Evolutionary conservation across 495 filamentous ascomycete species (phyloP).

Genomic region (Xylaria acuta): DNA sequence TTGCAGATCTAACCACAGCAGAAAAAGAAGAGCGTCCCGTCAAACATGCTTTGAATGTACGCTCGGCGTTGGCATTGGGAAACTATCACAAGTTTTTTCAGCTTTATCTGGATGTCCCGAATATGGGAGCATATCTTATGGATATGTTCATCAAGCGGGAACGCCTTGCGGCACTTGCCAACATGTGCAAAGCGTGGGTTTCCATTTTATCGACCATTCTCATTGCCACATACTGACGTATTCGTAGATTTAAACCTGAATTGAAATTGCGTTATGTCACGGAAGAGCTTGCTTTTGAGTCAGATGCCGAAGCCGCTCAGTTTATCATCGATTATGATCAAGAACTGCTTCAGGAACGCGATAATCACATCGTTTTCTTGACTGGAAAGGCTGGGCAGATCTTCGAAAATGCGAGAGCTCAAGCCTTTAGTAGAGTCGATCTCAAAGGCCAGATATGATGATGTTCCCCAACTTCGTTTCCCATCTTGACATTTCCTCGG

Average conservation of each 20-base stretch:
- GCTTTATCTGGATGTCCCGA: constrained; percentile 90
- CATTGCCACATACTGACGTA: constrained; percentile 43
- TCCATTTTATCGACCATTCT: neutral
- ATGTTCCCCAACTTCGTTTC: constrained; percentile 30
- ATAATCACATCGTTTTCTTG: constrained; percentile 74
- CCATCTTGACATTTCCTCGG: constrained; percentile 30
- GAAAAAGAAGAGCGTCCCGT: constrained; percentile 86
- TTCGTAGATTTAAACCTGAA: constrained; percentile 81
- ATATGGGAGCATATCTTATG: constrained; percentile 98
- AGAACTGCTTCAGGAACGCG: constrained; percentile 77
- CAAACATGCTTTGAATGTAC: constrained; percentile 89
- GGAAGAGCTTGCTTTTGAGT: constrained; percentile 94
- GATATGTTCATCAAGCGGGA: constrained; percentile 98
- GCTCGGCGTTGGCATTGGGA: constrained; percentile 87
- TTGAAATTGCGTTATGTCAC: constrained; percentile 90
- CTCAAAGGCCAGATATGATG: constrained; percentile 95
- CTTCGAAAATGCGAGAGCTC: constrained; percentile 74
- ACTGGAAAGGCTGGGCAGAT: constrained; percentile 72
- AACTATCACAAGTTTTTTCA: constrained; percentile 98
- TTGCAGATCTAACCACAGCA: constrained; percentile 96
- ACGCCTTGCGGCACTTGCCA: constrained; percentile 84
- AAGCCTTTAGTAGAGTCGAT: constrained; percentile 85
- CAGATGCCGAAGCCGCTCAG: constrained; percentile 84
- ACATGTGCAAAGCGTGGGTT: constrained; percentile 93
- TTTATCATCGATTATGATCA: constrained; percentile 82